Evolutionary conservation across 23 red algal species (phyloP), one percentile per base, ranked within the genome.

Genomic region (Gracilaria caudata): DNA sequence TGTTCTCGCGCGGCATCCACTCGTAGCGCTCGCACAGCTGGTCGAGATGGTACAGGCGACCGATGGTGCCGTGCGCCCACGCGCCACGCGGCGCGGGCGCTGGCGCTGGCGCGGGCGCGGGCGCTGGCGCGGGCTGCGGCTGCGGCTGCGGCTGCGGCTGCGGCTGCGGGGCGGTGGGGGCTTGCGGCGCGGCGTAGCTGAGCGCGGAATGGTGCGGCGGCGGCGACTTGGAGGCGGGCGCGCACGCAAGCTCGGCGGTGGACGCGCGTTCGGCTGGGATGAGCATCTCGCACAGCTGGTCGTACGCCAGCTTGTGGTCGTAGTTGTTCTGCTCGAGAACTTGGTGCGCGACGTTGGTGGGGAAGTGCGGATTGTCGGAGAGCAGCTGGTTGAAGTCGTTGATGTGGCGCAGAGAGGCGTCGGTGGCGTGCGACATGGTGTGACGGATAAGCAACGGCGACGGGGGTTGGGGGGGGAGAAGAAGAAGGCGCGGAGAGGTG

Each of bases 211-310:
- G 51, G 1, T 61, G 51, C 56, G 57, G 79, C 23, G 47, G 7
- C 8, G 35, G 30, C 7, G 4, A 43, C 11, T 68, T 56, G 60
- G 30, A 57, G 10, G 63, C 38, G 63, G 17, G 63, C 7, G 4
- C 23, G 60, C 11, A 57, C 4, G 63, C 38, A 38, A 4, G 63
- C 7, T 12, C 23, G 4, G 59, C 44, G 28, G 24, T 6, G 39
- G 79, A 46, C 17, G 1, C 1, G 49, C 12, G 13, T 7, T 87
- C 68, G 29, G 83, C 16, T 16, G 83, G 83, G 34, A 87, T 87
- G 25, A 87, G 14, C 83, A 87, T 87, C 51, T 87, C 83, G 83
- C 83, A 87, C 3, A 87, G 19, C 3, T 46, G 77, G 20, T 59
- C 49, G 55, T 87, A 87, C 7, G 83, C 83, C 4, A 21, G 60